phyloP scores from a whole-genome alignment of 495 filamentous ascomycete species.

The Tuber indicum region DNA sequence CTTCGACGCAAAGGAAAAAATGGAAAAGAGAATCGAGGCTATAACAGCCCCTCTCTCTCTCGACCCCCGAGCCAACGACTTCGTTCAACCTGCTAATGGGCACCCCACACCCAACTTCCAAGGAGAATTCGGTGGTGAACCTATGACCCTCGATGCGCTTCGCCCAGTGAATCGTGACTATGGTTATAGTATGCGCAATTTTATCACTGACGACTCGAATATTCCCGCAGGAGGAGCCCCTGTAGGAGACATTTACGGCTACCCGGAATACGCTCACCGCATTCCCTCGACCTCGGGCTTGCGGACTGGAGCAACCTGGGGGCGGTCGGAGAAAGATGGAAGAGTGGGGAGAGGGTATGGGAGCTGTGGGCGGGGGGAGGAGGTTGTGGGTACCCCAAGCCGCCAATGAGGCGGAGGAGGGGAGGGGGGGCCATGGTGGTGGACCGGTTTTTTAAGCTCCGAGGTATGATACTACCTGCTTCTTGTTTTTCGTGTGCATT shows the following conservation, averaged over 20 bases:
- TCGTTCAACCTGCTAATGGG: neutral
- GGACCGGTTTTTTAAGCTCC: neutral
- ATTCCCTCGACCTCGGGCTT: neutral
- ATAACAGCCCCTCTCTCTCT: neutral
- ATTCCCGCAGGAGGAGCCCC: neutral
- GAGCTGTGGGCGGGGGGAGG: neutral
- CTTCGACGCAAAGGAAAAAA: neutral
- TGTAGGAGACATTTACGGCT: neutral
- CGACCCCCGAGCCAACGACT: neutral
- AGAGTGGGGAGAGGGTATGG: neutral
- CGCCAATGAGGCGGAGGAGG: neutral
- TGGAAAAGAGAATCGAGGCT: neutral
- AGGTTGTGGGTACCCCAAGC: neutral
- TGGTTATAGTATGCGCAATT: neutral
- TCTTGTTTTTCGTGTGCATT: neutral
- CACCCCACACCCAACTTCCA: neutral
- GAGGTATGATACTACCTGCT: neutral
- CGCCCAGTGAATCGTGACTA: neutral
- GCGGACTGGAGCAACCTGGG: neutral
- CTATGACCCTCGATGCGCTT: neutral
- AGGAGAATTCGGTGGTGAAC: neutral
- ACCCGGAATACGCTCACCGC: neutral
- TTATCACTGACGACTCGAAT: neutral
- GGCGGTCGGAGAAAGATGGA: neutral
- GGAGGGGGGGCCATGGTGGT: neutral